These are phyloP conservation scores for Sambucus nigra DNA, from an alignment of 129 eudicot genomes.

Conservation along the genomic window DNA sequence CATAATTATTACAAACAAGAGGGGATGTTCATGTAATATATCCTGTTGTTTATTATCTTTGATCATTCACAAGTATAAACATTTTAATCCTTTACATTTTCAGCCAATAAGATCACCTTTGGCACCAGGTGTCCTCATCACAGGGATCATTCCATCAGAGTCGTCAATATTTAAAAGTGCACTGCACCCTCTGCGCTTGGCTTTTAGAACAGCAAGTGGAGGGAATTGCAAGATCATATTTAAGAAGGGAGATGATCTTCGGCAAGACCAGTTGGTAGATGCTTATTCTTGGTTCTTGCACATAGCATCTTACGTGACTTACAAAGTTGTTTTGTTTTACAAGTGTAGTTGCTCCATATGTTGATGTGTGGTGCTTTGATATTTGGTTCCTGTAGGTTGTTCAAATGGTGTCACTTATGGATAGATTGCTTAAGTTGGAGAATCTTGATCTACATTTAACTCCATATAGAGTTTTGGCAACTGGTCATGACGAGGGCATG, in stretches of 20 bases:
- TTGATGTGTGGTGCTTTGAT: conserved; percentile 1
- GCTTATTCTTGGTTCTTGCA: background rate
- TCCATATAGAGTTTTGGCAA: conserved; percentile 96
- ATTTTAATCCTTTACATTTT: conserved; percentile 15
- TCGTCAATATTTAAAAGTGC: conserved; percentile 92
- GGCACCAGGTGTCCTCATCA: conserved; percentile 81
- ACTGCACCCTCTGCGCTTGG: conserved; percentile 73
- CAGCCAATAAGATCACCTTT: conserved; percentile 96
- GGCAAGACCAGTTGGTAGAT: conserved; percentile 97
- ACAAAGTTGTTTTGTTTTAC: background rate
- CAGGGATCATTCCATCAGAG: conserved; percentile 94
- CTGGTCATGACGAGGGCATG: conserved; percentile 99
- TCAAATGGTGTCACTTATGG: conserved; percentile 98
- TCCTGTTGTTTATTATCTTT: background rate
- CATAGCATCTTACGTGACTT: background rate
- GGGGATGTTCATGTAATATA: too few species aligned
- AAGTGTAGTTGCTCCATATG: background rate
- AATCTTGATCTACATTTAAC: conserved; percentile 94
- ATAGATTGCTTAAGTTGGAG: conserved; percentile 89
- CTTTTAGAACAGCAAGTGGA: conserved; percentile 75
- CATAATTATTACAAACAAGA: background rate
- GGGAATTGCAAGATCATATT: conserved; percentile 87
- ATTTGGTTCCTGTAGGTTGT: conserved; percentile 47
- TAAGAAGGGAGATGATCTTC: conserved; percentile 97
- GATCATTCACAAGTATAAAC: conserved; percentile 1